Percentiles rank a stretch among this genome's conserved stretches.
These are phyloP conservation scores for Penicillium paneum DNA, from an alignment of 2,329 filamentous ascomycete genomes.

Conservation along the genomic window DNA sequence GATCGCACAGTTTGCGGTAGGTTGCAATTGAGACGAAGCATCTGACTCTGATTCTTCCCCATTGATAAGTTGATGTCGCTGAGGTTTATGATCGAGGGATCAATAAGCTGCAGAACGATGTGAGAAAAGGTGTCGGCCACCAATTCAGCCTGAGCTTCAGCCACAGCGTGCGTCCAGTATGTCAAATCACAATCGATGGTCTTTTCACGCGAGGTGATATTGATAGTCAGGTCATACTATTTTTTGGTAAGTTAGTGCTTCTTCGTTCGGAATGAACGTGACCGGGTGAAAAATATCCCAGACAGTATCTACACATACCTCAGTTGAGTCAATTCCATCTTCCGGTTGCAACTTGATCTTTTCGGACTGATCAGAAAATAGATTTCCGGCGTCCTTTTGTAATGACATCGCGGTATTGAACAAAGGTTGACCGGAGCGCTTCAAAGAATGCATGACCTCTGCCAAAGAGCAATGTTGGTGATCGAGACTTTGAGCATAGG, in stretches of 20 bases:
- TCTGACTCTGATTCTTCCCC: no score
- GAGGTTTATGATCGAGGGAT: not conserved
- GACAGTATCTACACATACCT: slow-evolving; percentile 8
- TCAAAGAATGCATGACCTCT: slow-evolving; percentile 13
- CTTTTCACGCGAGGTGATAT: not conserved
- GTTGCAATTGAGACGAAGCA: no score
- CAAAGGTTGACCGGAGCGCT: slow-evolving; percentile 11
- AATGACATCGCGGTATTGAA: slow-evolving; percentile 24
- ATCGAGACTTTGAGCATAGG: slow-evolving; percentile 4
- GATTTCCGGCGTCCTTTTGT: slow-evolving; percentile 2
- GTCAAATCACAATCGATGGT: slow-evolving; percentile 24
- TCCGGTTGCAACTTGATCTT: not conserved
- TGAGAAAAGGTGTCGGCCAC: not conserved
- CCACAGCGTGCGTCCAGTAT: not conserved
- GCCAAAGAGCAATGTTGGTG: slow-evolving; percentile 16
- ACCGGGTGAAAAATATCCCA: no score
- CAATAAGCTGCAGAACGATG: not conserved
- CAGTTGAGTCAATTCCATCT: slow-evolving; percentile 13
- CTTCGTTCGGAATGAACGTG: not conserved
- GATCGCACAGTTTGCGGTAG: no score
- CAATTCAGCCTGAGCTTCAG: not conserved
- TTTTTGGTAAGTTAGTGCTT: not conserved
- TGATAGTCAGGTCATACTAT: not conserved
- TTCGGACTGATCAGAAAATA: not conserved
- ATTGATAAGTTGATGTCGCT: no score